phyloP scores from a whole-genome alignment of 345 rosid genomes.

The Bretschneidera sinensis region DNA sequence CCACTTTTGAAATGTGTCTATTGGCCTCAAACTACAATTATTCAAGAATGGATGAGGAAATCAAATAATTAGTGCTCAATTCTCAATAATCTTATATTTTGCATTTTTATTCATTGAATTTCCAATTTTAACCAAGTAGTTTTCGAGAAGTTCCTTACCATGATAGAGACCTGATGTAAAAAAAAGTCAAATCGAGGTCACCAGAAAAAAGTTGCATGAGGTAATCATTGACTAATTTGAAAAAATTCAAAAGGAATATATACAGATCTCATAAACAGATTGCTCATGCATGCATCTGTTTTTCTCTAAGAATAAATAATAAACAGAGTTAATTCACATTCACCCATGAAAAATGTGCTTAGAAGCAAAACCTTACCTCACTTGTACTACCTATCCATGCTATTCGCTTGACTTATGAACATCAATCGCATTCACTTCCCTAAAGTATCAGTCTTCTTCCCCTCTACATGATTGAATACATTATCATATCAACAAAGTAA shows the following conservation, averaged over 20 bases:
- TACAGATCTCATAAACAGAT: neutral
- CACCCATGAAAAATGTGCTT: too few species aligned
- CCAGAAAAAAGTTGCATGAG: slow-evolving; percentile 2
- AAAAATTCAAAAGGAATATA: slow-evolving; percentile 5
- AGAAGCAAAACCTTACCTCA: neutral
- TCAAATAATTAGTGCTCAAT: too few species aligned
- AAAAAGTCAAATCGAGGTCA: slow-evolving; percentile 2
- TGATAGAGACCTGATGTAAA: neutral
- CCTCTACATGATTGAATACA: slow-evolving; percentile 22
- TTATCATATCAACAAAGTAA: slow-evolving; percentile 14
- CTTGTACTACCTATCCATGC: too few species aligned
- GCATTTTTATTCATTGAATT: too few species aligned
- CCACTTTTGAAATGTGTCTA: too few species aligned
- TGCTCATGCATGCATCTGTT: slow-evolving; percentile 20
- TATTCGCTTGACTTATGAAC: slow-evolving; percentile 1
- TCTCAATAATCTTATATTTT: too few species aligned
- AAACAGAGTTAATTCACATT: slow-evolving; percentile 1
- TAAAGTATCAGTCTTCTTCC: slow-evolving; percentile 20
- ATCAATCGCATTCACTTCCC: slow-evolving; percentile 29
- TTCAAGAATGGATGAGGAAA: too few species aligned
- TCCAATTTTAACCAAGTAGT: neutral
- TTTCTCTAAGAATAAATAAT: neutral
- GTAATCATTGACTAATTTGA: slow-evolving; percentile 8
- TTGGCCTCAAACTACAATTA: too few species aligned
- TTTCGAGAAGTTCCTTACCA: neutral